Evolutionary conservation across 2,329 filamentous ascomycete genomes (phyloP), one percentile per base, ranked within the genome.

Genomic region (Emergomyces africanus): DNA sequence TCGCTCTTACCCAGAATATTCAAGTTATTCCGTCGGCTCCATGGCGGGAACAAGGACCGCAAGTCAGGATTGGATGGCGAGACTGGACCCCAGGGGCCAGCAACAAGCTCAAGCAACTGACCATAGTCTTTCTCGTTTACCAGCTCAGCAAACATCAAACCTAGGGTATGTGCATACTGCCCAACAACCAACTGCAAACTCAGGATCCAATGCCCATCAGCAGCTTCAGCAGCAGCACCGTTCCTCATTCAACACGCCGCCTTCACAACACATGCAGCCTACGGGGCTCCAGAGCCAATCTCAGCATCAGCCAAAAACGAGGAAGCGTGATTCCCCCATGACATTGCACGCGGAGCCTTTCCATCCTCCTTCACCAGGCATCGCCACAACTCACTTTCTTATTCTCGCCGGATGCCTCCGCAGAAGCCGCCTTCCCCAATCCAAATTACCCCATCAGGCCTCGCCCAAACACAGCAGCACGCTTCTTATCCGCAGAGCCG

Each of bases 61-160:
- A 9, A 72, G 65, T 57, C 71, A 70, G 58, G 72, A 74, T 58
- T 75, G 72, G 72, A 71, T 74, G 68, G 71, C 72, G 50, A 68
- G 71, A 35, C 74, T 74, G 58, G 72, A 75, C 59, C 72, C 72
- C 20, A 64, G 72, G 55, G 70, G 68, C 28, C 72, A 66, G 54
- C 59, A 59, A 23, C 61, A 53, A 25, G 42, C 57, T 20, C 60
- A 59, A 20, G 28, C 57, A 20, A 28, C 57, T 14, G 44, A 58
- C 12, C 53, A 54, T 54, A n/a, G 48, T 5, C 5, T 50, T n/a
- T 53, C 57, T 48, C 55, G 55, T 44, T 50, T 57, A 15, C 35
- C 58, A 42, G 42, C 49, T 23, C 59, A 58, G 20, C 59, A 58
- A 41, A 37, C 30, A 8, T 49, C 53, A 28, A 41, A n/a, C 14